These are phyloP conservation scores for Fusarium oligoseptatum DNA, from an alignment of 2,329 filamentous ascomycete genomes.

Conservation along the genomic window DNA sequence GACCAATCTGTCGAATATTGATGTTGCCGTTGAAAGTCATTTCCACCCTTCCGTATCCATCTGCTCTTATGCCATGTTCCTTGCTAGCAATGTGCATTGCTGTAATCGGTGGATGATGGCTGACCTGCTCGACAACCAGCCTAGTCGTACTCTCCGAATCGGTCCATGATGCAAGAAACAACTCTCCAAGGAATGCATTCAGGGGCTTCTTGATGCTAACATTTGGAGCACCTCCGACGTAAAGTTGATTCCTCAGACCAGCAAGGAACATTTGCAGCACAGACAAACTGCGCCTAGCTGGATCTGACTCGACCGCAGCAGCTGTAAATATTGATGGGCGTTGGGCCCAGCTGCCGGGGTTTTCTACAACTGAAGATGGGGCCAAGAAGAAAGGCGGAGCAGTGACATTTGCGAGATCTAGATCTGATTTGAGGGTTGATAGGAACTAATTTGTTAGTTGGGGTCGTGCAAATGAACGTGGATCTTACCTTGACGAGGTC, in stretches of 20 bases:
- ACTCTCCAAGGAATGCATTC: slow-evolving; percentile 66
- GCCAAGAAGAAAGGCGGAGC: slow-evolving; percentile 64
- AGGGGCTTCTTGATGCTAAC: slow-evolving; percentile 66
- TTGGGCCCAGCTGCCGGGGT: slow-evolving; percentile 64
- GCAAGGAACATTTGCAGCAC: slow-evolving; percentile 63
- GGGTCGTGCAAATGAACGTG: too few species aligned
- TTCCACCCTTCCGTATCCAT: slow-evolving; percentile 66
- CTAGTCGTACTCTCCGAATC: slow-evolving; percentile 47
- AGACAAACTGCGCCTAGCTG: slow-evolving; percentile 59
- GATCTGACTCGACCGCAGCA: slow-evolving; percentile 58
- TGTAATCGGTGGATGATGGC: slow-evolving; percentile 67
- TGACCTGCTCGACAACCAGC: slow-evolving; percentile 62
- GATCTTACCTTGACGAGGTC: slow-evolving; percentile 36
- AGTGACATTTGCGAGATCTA: slow-evolving; percentile 64
- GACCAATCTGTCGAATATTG: slow-evolving; percentile 64
- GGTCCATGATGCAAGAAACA: slow-evolving; percentile 60
- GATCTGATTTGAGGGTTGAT: slow-evolving; percentile 54
- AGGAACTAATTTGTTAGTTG: slow-evolving; percentile 29
- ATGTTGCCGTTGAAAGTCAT: slow-evolving; percentile 65
- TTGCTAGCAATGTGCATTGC: slow-evolving; percentile 63
- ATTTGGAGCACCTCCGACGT: slow-evolving; percentile 59
- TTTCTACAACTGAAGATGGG: slow-evolving; percentile 64
- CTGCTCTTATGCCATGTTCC: slow-evolving; percentile 59
- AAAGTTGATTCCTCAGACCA: slow-evolving; percentile 61
- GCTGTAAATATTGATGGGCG: slow-evolving; percentile 62